Base-by-base conservation (phyloP, 164 flowering plant genomes). In the Magnolia sinica region DNA sequence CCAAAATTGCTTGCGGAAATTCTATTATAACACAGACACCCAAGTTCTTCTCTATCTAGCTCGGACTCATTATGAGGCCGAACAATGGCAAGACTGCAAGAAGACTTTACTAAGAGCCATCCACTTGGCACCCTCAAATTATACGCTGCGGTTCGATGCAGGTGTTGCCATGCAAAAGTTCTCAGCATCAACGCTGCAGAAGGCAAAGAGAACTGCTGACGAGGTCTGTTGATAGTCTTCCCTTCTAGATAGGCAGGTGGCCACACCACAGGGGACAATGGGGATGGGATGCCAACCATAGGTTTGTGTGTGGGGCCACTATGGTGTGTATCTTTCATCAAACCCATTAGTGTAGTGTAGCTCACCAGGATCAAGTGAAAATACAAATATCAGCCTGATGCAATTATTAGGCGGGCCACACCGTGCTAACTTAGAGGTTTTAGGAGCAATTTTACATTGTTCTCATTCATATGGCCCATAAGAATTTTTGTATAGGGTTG, bases 81-180 rank as follows among this genome's bases (percentile, higher is more conserved):
- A 96, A 79, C 98, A 96, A 81, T 92, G 99, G 99, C 97, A 94
- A 87, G 98, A 96, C 80, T 94, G 98, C 86, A 92, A 91, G 79
- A 91, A 86, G 82, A 86, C 97, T 23, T 83, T 96, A 81, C 83
- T 96, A 24, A 90, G 97, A 85, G 99, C 98, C 50, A 96, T 94
- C 73, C 99, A 94, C 80, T 83, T 96, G 89, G 86, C 96, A 63
- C 99, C 98, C 68, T 94, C 99, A 80, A 96, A 94, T 87, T 92
- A 94, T 79, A 86, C 92, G 7, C 78, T 94, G n/a, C 84, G 93
- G 72, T 96, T 96, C 84, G 93, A 94, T 85, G 91, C 87, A 8
- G 99, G 99, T 81, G 99, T 91, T 74, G 86, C 94, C 10, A 87
- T 96, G 94, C 99, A 96, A 68, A 96, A 96, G 78, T 96, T 91